Conservation (phyloP, 352 stramenopile species). For the Phytophthora sansomeana region DNA sequence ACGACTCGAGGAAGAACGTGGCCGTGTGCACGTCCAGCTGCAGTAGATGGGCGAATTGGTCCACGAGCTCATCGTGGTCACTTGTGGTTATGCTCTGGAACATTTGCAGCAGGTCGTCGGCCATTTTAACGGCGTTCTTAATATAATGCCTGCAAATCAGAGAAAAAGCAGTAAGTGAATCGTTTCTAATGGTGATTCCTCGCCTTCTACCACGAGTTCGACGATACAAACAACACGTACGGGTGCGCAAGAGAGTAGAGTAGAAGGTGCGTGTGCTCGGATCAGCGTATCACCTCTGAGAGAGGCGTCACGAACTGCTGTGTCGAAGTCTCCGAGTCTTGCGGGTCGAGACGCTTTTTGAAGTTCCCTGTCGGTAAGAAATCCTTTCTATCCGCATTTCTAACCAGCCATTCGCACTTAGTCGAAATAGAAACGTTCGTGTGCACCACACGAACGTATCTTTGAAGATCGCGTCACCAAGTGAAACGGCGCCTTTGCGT, state of each 20-base stretch:
- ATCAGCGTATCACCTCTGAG: neutral
- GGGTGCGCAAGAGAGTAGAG: conserved; percentile 8
- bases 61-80: conserved; percentile 85
- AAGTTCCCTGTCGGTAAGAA: too few relatives aligned
- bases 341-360: neutral
- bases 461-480: conserved; percentile 36
- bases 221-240: neutral
- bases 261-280: neutral
- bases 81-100: conserved; percentile 90
- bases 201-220: neutral
- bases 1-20: conserved; percentile 88
- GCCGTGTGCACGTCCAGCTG: conserved; percentile 74
- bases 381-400: too few relatives aligned
- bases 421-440: neutral
- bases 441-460: conserved; percentile 13
- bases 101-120: conserved; percentile 86
- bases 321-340: conserved; percentile 2
- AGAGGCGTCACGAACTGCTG: conserved; percentile 8
- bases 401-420: neutral
- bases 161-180: conserved; percentile 3
- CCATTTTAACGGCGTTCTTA: conserved; percentile 44
- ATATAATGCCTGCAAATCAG: neutral
- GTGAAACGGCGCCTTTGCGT: conserved; percentile 11
- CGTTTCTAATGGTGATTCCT: neutral
- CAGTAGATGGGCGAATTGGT: conserved; percentile 84